Evolutionary conservation across 2,329 filamentous ascomycete species (phyloP).

Genomic region (Lasiodiplodia theobromae): DNA sequence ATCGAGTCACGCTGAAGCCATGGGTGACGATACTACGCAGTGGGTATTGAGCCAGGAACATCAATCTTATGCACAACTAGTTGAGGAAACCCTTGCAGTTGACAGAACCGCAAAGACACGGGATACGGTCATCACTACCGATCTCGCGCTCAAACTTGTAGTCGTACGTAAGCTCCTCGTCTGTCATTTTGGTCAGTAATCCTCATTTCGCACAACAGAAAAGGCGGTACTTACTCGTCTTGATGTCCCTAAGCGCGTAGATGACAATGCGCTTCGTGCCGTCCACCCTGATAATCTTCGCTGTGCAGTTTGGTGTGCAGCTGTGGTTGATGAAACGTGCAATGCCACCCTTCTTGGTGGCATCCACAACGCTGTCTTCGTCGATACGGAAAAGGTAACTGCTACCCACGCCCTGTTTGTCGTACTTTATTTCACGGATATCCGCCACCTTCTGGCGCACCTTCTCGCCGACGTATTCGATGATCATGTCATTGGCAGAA

Average conservation of each 20-base stretch:
- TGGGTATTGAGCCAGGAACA: conserved; percentile 2
- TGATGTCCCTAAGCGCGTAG: conserved; percentile 94
- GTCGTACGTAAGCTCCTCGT: conserved; percentile 98
- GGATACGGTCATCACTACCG: conserved; percentile 92
- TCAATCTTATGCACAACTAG: conserved; percentile 51
- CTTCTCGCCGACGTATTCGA: conserved; percentile 98
- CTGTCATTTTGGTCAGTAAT: conserved; percentile 56
- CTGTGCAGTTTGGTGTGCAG: conserved; percentile 97
- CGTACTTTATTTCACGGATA: conserved; percentile 87
- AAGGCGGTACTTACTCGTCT: conserved; percentile 74
- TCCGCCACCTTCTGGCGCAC: conserved; percentile 98
- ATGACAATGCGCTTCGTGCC: conserved; percentile 99
- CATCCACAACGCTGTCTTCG: conserved; percentile 96
- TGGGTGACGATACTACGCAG: background rate
- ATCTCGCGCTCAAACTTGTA: conserved; percentile 99
- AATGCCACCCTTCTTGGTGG: conserved; percentile 97
- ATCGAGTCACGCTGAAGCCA: background rate
- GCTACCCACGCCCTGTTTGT: conserved; percentile 95
- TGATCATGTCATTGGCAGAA: conserved; percentile 97
- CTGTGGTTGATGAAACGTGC: conserved; percentile 99
- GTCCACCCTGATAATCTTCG: conserved; percentile 99
- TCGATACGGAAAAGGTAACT: conserved; percentile 98
- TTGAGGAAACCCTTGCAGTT: conserved; percentile 99
- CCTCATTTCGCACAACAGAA: background rate
- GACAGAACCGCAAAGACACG: conserved; percentile 93